A percentile compares a stretch with the other conserved stretches of the same genome.
These are phyloP conservation scores for Boletus fagicola DNA, from an alignment of 768 basidiomycete species.

Conservation along the genomic window DNA sequence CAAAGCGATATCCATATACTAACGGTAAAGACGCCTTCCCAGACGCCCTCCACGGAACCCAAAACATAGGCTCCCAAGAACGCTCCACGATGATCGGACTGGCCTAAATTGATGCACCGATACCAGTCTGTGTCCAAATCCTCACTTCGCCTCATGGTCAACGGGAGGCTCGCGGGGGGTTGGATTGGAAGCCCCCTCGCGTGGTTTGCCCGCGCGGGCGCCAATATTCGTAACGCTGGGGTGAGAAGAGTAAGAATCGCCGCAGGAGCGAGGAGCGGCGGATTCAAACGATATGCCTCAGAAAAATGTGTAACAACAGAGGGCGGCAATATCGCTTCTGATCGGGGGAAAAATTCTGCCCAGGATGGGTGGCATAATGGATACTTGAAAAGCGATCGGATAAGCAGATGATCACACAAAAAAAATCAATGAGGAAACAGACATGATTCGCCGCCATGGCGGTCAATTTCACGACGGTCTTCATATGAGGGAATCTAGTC, in stretches of 20 bases:
- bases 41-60: constrained; percentile 72
- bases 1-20: constrained; percentile 25
- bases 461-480: constrained; percentile 54
- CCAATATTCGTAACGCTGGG: constrained; percentile 36
- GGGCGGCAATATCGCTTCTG: constrained; percentile 19
- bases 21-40: constrained; percentile 80
- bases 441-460: constrained; percentile 67
- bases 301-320: constrained; percentile 42
- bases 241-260: constrained; percentile 72
- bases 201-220: not conserved
- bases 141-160: constrained; percentile 31
- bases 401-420: constrained; percentile 2
- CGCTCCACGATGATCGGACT: constrained; percentile 30
- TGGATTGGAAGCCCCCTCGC: constrained; percentile 8
- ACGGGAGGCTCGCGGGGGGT: constrained; percentile 13
- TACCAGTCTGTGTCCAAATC: constrained; percentile 77
- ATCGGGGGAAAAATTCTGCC: constrained; percentile 50
- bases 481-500: constrained; percentile 42
- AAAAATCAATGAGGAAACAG: constrained; percentile 30
- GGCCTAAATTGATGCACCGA: constrained; percentile 45
- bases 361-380: constrained; percentile 55
- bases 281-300: constrained; percentile 43
- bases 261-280: constrained; percentile 64
- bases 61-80: constrained; percentile 52
- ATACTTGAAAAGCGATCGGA: constrained; percentile 47